Base-by-base conservation (phyloP, 768 basidiomycete genomes). In the Boletales sp. region DNA sequence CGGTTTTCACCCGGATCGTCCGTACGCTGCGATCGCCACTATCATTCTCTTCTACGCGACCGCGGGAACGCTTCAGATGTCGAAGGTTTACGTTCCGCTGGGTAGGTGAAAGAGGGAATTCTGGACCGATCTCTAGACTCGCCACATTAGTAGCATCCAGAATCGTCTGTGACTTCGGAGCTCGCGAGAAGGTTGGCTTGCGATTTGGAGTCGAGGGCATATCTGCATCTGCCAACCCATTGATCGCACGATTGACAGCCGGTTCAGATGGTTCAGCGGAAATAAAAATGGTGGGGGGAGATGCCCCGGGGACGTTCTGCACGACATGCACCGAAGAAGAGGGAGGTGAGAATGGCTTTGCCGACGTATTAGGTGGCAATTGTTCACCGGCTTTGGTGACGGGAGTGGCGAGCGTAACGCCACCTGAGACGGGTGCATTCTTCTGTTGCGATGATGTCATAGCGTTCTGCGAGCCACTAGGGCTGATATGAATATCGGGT, bases 61-160 rank as follows among this genome's bases (percentile, higher is more conserved):
- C 43, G 15, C 63, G 66, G 39, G 52, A 52, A 17, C 51, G 56
- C 29, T 62, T 69, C 43, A 67, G 46, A 48, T 67, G 66, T 36
- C 66, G 68, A 32, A 67, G 64, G 47, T 67, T 67, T 1, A 61
- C 63, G 4, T 53, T 65, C 37, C 41, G 59, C 24, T 68, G 61
- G 27, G 63, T 46, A 4, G 65, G 63, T 4, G 66, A 69, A 9
- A 61, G 42, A 11, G 50, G 45, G 1, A 38, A 18, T 24, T 39
- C n/a, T 17, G 66, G 66, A 31, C 56, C 56, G 8, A 68, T 54
- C 18, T 65, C 59, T 32, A 53, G 49, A n/a, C 42, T 53, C 19
- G 24, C 49, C 8, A 27, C 44, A 8, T 13, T 29, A 29, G 45
- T 34, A 18, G 30, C 40, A 5, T 58, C 57, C 19, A 67, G 30